Evolutionary conservation across 352 stramenopile genomes (phyloP).

Genomic region (Globisporangium parvum): DNA sequence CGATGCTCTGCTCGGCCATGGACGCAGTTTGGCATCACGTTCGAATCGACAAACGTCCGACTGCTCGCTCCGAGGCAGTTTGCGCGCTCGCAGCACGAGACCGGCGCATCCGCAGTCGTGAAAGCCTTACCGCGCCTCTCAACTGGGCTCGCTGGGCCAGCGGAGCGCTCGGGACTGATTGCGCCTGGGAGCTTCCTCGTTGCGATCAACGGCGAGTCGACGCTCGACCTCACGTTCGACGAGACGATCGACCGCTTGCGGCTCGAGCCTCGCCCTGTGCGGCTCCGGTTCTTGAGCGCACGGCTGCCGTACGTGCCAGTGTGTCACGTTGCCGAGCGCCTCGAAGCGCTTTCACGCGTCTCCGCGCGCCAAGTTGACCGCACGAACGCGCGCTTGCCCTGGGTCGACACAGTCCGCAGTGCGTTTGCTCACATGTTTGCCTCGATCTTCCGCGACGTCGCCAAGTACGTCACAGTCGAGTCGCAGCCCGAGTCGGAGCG

Average conservation of each 20-base stretch:
- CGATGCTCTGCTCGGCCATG: background rate
- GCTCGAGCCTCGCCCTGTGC: conserved; percentile 36
- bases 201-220: conserved; percentile 64
- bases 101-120: conserved; percentile 53
- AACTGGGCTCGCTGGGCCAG: conserved; percentile 52
- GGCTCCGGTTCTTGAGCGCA: conserved; percentile 58
- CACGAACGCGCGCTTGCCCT: conserved; percentile 36
- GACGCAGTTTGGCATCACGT: conserved; percentile 63
- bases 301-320: conserved; percentile 43
- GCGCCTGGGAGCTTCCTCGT: conserved; percentile 54
- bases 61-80: conserved; percentile 55
- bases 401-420: conserved; percentile 55
- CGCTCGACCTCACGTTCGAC: conserved; percentile 52
- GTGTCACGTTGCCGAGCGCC: conserved; percentile 48
- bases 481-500: conserved; percentile 4
- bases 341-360: conserved; percentile 48
- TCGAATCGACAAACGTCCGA: conserved; percentile 66
- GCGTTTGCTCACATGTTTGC: conserved; percentile 64
- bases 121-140: conserved; percentile 57
- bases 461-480: conserved; percentile 41
- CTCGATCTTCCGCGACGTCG: conserved; percentile 54
- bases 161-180: conserved; percentile 49
- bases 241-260: conserved; percentile 58
- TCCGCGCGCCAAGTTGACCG: conserved; percentile 36
- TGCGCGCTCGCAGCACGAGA: conserved; percentile 20